A percentile compares a stretch with the other conserved stretches of the same genome.
These are phyloP conservation scores for Penicillium polonicum DNA, from an alignment of 2,329 filamentous ascomycete genomes.

Conservation along the genomic window DNA sequence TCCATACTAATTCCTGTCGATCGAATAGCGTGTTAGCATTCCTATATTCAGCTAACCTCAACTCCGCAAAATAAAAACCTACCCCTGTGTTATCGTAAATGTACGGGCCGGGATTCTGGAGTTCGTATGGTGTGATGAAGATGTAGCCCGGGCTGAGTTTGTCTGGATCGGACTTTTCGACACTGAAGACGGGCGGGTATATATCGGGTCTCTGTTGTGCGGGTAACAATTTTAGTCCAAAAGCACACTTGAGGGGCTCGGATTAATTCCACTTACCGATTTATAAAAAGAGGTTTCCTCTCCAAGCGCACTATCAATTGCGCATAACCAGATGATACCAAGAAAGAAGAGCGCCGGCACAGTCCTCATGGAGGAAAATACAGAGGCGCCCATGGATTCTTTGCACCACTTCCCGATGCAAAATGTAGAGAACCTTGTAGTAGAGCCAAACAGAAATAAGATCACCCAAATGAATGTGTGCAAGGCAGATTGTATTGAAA, in stretches of 20 bases:
- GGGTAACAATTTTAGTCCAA: neutral
- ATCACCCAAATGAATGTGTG: neutral
- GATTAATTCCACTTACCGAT: constrained; percentile 32
- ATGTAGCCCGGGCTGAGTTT: constrained; percentile 50
- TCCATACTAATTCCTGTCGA: constrained; percentile 50
- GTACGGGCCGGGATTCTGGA: constrained; percentile 50
- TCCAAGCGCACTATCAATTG: constrained; percentile 18
- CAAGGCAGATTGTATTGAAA: neutral
- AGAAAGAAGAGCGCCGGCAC: constrained; percentile 13
- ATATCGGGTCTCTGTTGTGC: constrained; percentile 40
- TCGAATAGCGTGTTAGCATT: constrained; percentile 12
- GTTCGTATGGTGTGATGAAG: constrained; percentile 52
- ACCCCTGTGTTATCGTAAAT: constrained; percentile 54
- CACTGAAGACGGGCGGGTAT: constrained; percentile 35
- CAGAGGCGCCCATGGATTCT: constrained; percentile 28
- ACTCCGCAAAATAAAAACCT: constrained; percentile 10
- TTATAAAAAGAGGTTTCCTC: constrained; percentile 38
- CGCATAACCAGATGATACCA: constrained; percentile 22
- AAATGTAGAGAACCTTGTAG: neutral
- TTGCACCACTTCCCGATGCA: constrained; percentile 24
- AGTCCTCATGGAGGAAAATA: constrained; percentile 15
- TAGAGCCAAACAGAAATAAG: constrained; percentile 1
- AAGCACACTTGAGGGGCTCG: neutral
- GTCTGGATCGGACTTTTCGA: constrained; percentile 30
- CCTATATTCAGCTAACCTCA: neutral